These are phyloP conservation scores for Russula olivacea DNA, from an alignment of 768 basidiomycete genomes.

Conservation along the genomic window DNA sequence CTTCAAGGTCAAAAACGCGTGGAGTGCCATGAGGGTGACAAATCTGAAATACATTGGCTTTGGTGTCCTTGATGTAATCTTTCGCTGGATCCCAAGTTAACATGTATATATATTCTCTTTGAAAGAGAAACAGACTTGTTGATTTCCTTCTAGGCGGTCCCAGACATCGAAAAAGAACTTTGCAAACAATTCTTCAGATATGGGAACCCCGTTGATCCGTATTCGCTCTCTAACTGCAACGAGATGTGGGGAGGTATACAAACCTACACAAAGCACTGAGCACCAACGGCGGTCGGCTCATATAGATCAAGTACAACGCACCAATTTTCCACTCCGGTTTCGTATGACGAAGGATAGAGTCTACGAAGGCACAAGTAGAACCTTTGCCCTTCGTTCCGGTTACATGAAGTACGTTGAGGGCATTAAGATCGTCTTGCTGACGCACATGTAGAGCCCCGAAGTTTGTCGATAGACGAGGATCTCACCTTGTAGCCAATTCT, in stretches of 20 bases:
- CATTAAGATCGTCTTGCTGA: conserved; percentile 78
- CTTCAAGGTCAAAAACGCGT: conserved; percentile 74
- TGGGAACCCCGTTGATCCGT: conserved; percentile 82
- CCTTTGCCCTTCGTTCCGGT: conserved; percentile 99
- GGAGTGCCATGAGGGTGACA: conserved; percentile 86
- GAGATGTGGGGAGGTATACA: conserved; percentile 96
- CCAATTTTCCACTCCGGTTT: conserved; percentile 77
- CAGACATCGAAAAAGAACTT: conserved; percentile 95
- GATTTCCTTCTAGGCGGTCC: conserved; percentile 68
- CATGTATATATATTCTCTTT: not conserved
- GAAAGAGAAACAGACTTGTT: conserved; percentile 41
- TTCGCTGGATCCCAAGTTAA: conserved; percentile 36
- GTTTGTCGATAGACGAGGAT: conserved; percentile 24
- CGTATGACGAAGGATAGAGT: conserved; percentile 75
- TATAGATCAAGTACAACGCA: conserved; percentile 32
- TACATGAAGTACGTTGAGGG: conserved; percentile 89
- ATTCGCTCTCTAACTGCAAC: conserved; percentile 95
- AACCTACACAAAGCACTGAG: conserved; percentile 42
- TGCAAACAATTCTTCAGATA: conserved; percentile 84
- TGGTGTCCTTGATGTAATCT: conserved; percentile 44
- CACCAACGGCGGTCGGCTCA: not conserved
- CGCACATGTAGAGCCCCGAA: conserved; percentile 4
- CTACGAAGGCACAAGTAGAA: conserved; percentile 90
- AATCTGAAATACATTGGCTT: conserved; percentile 96
- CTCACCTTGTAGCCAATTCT: conserved; percentile 83